Conservation (phyloP, 495 filamentous ascomycete genomes). For the Glarea lozoyensis region DNA sequence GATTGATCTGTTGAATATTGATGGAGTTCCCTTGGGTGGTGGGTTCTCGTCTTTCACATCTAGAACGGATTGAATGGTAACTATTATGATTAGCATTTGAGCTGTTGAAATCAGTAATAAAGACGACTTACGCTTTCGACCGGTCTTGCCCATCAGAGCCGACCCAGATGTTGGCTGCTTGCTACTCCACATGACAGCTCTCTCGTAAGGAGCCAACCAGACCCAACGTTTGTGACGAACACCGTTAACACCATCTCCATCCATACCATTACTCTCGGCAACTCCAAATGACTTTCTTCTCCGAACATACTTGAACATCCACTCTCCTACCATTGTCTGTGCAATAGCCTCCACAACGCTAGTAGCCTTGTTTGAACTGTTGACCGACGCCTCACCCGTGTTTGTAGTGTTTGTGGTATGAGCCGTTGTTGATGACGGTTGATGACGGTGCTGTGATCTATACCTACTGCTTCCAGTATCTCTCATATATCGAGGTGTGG, state of each 20-base stretch:
- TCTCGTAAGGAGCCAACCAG: constrained; percentile 93
- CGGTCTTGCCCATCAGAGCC: constrained; percentile 89
- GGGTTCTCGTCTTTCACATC: constrained; percentile 96
- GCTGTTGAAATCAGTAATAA: not conserved
- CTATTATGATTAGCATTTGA: constrained; percentile 37
- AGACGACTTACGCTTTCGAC: constrained; percentile 74
- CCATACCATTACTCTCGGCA: constrained; percentile 48
- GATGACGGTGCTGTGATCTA: constrained; percentile 34
- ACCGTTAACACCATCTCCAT: constrained; percentile 47
- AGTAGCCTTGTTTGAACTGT: constrained; percentile 55
- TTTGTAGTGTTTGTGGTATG: constrained; percentile 29
- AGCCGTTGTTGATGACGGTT: constrained; percentile 45
- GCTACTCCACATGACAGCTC: constrained; percentile 95
- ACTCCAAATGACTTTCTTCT: constrained; percentile 88
- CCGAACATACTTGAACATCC: constrained; percentile 99
- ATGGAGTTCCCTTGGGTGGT: constrained; percentile 54
- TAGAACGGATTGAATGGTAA: constrained; percentile 89
- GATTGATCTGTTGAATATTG: constrained; percentile 85
- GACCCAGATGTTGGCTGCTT: constrained; percentile 86
- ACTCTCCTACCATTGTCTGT: constrained; percentile 97
- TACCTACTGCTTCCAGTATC: constrained; percentile 25
- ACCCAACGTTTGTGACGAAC: constrained; percentile 94
- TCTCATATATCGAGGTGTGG: constrained; percentile 41
- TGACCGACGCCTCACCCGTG: constrained; percentile 37
- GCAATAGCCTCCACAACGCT: constrained; percentile 97